These are phyloP conservation scores for Diplocarpon mali DNA, from an alignment of 2,329 filamentous ascomycete species.

Conservation along the genomic window DNA sequence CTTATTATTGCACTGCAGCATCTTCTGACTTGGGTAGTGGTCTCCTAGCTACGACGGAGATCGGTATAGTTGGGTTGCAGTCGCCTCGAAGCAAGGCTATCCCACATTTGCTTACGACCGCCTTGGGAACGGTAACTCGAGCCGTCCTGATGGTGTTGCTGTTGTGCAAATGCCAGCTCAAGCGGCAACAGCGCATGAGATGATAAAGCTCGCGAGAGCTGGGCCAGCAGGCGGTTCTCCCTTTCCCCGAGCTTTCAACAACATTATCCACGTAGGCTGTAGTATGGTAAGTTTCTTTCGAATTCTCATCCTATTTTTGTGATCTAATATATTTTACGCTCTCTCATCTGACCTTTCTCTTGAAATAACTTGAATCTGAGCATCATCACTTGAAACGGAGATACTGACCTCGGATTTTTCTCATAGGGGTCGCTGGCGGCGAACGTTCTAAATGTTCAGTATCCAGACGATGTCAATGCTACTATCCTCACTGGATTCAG, in stretches of 20 bases:
- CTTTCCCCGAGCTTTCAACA: conserved; percentile 15
- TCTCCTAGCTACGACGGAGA: conserved; percentile 10
- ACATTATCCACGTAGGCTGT: conserved; percentile 18
- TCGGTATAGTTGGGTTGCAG: conserved; percentile 16
- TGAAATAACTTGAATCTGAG: too few species aligned
- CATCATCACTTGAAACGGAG: too few species aligned
- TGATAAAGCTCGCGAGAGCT: conserved; percentile 10
- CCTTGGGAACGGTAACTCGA: conserved; percentile 17
- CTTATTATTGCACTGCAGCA: neutral
- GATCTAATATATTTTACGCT: neutral
- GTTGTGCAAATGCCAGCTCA: conserved; percentile 21
- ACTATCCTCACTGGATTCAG: conserved; percentile 19
- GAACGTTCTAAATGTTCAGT: conserved; percentile 14
- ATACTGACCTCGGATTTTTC: neutral
- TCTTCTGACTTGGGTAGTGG: conserved; percentile 9
- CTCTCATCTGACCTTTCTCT: too few species aligned
- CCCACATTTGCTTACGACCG: conserved; percentile 21
- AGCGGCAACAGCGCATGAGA: conserved; percentile 18
- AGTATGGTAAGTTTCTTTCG: neutral
- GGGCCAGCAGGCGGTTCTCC: conserved; percentile 3
- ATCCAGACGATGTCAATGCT: conserved; percentile 19
- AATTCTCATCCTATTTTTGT: neutral
- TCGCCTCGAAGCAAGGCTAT: conserved; percentile 17
- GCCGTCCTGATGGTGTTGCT: conserved; percentile 19
- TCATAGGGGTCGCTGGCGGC: conserved; percentile 12